phyloP scores from a whole-genome alignment of 2,329 filamentous ascomycete species.

The Cercospora berteroae region DNA sequence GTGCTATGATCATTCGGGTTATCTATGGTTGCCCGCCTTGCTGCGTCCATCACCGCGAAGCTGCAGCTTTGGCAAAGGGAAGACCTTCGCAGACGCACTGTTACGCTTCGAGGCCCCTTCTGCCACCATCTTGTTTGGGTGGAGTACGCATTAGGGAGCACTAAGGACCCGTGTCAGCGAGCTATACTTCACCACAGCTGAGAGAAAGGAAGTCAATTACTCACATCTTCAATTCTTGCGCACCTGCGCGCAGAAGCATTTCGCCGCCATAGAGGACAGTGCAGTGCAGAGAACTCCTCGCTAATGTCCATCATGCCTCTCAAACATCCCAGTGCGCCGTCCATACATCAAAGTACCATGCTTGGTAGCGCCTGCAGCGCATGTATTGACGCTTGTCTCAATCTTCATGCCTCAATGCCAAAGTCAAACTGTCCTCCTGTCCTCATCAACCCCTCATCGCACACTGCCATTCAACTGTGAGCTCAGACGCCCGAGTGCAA shows the following conservation, averaged over 20 bases:
- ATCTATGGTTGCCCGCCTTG: too few species aligned
- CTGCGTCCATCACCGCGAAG: too few species aligned
- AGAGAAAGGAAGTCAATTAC: neutral
- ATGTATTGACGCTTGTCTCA: neutral
- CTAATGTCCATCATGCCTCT: neutral
- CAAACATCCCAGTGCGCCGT: neutral
- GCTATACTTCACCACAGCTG: neutral
- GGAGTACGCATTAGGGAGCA: too few species aligned
- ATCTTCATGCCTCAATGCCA: neutral
- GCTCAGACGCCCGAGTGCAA: slow-evolving; percentile 36
- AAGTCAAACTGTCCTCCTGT: neutral
- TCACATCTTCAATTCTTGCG: neutral
- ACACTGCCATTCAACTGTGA: slow-evolving; percentile 4
- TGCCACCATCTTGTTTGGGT: too few species aligned
- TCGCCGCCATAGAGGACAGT: neutral
- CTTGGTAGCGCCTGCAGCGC: neutral
- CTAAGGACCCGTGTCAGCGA: neutral
- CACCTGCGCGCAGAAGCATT: neutral
- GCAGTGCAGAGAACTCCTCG: neutral
- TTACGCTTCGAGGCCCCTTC: too few species aligned
- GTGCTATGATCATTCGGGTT: neutral
- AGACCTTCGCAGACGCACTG: too few species aligned
- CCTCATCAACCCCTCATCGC: neutral
- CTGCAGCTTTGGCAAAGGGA: too few species aligned
- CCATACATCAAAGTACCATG: neutral